Evolutionary conservation across 2,329 filamentous ascomycete genomes (phyloP), one percentile per base, ranked within the genome.

Genomic region (Cylindrodendrum hubeiense): DNA sequence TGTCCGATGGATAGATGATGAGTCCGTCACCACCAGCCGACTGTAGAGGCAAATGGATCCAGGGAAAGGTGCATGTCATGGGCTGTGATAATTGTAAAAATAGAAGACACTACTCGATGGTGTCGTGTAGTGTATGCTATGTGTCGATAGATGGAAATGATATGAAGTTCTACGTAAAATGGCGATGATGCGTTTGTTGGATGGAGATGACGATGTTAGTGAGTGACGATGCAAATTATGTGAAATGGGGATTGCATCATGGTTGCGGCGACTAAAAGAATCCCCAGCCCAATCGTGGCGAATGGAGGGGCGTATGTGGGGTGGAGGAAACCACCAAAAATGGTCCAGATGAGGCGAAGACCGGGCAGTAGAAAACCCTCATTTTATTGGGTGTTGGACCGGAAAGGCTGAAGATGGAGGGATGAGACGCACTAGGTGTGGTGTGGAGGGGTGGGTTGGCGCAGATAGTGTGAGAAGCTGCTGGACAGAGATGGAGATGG

Each of bases 1-100:
- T 66, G 81, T 77, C 4, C 70, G 71, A 57, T 85, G 84, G 83
- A 33, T 77, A 13, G 65, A 58, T 39, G 74, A 75, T 24, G 76
- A 79, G 62, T 56, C 67, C 30, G 46, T 57, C 34, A 44, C 78
- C n/a, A 71, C 72, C 55, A 81, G 79, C 74, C 75, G 76, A 65
- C 61, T 81, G 65, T 79, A 74, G 71, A 69, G 55, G 64, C 54
- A 19, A 44, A 52, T 34, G 30, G 34, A 62, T 19, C 46, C n/a
- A 47, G 47, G 24, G n/a, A 49, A 53, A 50, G 49, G 46, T 28
- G 61, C 57, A 52, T 50, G 19, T 51, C 61, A 63, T 58, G 56
- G 30, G 51, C 39, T 56, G 49, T 67, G 37, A 61, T 65, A 66
- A 62, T 61, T 74, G 73, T 75, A 75, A 73, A 71, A 75, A 74